Conservation (phyloP, 2,329 filamentous ascomycete species). For the Pseudogymnoascus sp. region DNA sequence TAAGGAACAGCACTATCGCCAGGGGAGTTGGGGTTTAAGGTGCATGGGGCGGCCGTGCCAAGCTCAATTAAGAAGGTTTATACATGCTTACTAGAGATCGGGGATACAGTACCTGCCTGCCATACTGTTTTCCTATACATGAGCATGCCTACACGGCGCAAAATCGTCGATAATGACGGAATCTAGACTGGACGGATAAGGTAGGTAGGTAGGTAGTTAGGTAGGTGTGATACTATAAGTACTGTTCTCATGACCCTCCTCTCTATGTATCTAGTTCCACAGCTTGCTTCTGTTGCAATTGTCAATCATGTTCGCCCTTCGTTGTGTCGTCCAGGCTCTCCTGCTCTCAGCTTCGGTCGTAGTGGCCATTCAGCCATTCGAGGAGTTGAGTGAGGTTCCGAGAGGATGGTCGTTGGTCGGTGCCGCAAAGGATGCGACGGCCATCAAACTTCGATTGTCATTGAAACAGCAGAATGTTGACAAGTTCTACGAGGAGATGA, state of each 20-base stretch:
- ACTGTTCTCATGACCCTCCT: not conserved
- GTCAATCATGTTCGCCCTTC: constrained; percentile 14
- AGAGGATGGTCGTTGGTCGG: constrained; percentile 18
- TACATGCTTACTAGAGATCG: not conserved
- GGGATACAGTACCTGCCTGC: not conserved
- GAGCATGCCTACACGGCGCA: not conserved
- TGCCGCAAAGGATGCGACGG: constrained; percentile 13
- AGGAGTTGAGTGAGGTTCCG: constrained; percentile 15
- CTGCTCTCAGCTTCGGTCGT: constrained; percentile 12
- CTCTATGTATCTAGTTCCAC: not conserved
- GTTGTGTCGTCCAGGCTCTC: constrained; percentile 13
- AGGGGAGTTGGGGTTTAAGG: not conserved
- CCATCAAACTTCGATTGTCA: constrained; percentile 16
- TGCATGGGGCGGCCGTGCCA: not conserved
- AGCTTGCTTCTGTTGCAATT: not conserved
- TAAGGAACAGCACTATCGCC: not conserved
- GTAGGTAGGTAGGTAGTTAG: not conserved
- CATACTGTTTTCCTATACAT: not conserved
- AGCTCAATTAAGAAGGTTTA: constrained; percentile 1
- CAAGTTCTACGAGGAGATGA: constrained; percentile 16
- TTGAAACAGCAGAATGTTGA: constrained; percentile 21
- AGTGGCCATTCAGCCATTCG: constrained; percentile 15
- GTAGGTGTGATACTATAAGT: not conserved
- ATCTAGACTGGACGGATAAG: not conserved
- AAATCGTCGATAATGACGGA: not conserved